Base-by-base conservation (phyloP, 148 eudicot species). In the Mesembryanthemum crystallinum region DNA sequence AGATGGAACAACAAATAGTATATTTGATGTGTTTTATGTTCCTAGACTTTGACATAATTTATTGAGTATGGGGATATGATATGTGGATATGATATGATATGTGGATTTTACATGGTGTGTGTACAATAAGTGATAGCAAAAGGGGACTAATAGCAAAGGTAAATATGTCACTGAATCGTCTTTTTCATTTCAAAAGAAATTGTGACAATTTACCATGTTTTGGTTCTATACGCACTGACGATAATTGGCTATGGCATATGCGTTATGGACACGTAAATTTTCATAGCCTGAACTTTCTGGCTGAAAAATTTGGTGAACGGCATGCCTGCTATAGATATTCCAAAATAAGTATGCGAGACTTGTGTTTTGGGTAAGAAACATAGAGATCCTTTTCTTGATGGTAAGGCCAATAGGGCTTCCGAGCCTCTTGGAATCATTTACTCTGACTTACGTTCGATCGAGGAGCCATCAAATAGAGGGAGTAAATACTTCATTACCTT, bases 231-330 rank as follows among this genome's bases (percentile, higher is more conserved):
- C n/a, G 7, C 7, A 32, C 5, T 10, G 47, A 14, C 17, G 23
- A 65, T 65, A 33, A 65, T 35, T 65, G 69, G 45, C 37, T 65
- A 14, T 65, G 69, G 69, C 69, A 65, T 35, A 65, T 65, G 69
- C 12, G 69, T 7, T 65, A 32, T 65, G 69, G 47, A 11, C 47
- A 43, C 11, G 47, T 43, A 5, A 43, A 43, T 43, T 43, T 43
- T 11, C 5, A 43, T 65, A 65, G 45, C 25, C 47, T 65, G 15
- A 32, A 65, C 6, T 65, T 65, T 35, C 45, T 65, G 13, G n/a
- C 69, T 5, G 42, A 7, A 17, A 65, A 37, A 1, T 65, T 21
- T 65, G 24, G 69, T 65, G 21, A 2, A 5, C 33, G 47, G 69
- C 27, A 4, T 65, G 20, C 69, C 45, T 7, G 4, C 23, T 12